A percentile compares a stretch with the other conserved stretches of the same genome.
Evolutionary conservation across 73 alveolate species (phyloP).

Genomic region (Vitrella brassicaformis): DNA sequence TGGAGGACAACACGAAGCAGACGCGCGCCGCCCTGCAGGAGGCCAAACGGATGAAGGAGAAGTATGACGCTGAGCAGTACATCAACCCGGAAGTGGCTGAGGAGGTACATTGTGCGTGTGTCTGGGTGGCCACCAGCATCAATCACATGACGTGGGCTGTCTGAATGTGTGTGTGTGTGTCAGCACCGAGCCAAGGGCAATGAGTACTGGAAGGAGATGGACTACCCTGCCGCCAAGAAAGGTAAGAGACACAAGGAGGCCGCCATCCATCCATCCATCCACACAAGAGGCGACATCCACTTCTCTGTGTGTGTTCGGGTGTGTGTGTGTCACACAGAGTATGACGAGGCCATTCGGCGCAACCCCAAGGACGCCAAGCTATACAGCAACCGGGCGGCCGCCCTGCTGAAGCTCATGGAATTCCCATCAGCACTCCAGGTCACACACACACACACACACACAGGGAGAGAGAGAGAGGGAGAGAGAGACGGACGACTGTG

Average conservation of each 20-base stretch:
- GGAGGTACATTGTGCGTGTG: no score
- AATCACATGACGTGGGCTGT: no score
- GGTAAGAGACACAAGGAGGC: neutral
- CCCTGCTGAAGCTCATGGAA: constrained; percentile 66
- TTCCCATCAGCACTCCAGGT: constrained; percentile 43
- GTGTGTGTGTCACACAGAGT: no score
- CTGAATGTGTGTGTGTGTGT: no score
- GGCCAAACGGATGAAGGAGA: constrained; percentile 62
- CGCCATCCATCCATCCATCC: neutral
- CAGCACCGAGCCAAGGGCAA: no score
- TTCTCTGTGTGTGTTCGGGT: no score
- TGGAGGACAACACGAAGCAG: constrained; percentile 26
- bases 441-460: no score
- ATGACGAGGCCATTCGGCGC: constrained; percentile 17
- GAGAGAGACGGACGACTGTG: neutral
- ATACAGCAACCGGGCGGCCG: constrained; percentile 69
- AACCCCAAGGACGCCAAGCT: constrained; percentile 63
- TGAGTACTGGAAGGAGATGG: no score
- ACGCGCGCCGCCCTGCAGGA: constrained; percentile 50
- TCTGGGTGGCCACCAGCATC: no score
- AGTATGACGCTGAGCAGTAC: constrained; percentile 56
- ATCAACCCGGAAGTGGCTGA: constrained; percentile 80
- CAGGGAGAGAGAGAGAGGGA: neutral
- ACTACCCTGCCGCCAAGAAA: no score
- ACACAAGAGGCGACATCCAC: neutral